Base-by-base conservation (phyloP, 805 yeast species). In the Starmerella vaccinii region DNA sequence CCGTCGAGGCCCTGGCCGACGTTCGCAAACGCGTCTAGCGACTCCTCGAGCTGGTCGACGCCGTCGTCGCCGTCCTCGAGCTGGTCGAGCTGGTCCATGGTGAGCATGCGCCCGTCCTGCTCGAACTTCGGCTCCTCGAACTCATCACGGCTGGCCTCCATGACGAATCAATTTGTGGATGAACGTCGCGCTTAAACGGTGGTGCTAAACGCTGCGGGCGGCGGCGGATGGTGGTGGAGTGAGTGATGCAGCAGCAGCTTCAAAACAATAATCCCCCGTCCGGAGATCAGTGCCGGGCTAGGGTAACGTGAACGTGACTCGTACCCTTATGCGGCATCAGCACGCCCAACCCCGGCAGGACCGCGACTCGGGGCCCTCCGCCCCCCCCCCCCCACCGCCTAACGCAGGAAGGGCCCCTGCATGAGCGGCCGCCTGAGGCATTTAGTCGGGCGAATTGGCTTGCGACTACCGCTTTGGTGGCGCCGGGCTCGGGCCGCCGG, bases 1-100 rank as follows among this genome's bases (percentile, higher is more conserved):
- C 95, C 95, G 6, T 74, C 73, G 19, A 90, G 71, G 1, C 97
- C 97, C 62, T 88, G 97, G 1, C 95, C 96, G 6, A 92, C 97
- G 65, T 92, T 92, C 54, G 77, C 74, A 61, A 86, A 86, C 21
- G 85, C 86, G 49, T 84, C 81, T 9, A 77, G 80, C 2, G 49
- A 53, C 37, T 51, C 62, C 35, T 49, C 62, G 18, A 56, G 48
- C 38, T 48, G 46, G 34, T 49, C 52, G 24, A 45, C 39, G 33
- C 40, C 49, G 29, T 49, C 52, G 38, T 37, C 49, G 23, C 45
- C 45, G 15, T 41, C 45, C 13, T n/a, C n/a, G n/a, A 41, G 45
- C 45, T 26, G 45, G 23, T 41, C 45, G 23, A 41, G 45, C 45
- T 41, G 45, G 16, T 41, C 45, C 33, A 41, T 26, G 23, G 45